These are phyloP conservation scores for Mediolabrus comicus DNA, from an alignment of 108 stramenopile genomes.

Conservation along the genomic window DNA sequence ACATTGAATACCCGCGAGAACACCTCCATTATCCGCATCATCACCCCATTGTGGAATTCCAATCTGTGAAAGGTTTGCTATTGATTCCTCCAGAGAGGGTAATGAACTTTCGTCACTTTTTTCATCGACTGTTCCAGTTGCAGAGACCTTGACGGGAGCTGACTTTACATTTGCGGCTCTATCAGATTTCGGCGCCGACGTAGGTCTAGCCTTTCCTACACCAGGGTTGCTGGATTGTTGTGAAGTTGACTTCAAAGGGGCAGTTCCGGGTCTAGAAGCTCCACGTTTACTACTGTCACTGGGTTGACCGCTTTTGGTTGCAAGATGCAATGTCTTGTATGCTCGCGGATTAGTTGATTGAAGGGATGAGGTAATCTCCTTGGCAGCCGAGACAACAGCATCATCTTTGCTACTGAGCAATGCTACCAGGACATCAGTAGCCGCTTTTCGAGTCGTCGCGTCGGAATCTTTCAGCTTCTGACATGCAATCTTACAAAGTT, in stretches of 20 bases:
- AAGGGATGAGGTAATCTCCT: slow-evolving; percentile 40
- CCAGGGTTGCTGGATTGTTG: not conserved
- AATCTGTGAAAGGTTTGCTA: slow-evolving; percentile 38
- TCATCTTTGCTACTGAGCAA: slow-evolving; percentile 50
- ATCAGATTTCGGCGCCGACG: not conserved
- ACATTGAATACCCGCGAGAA: slow-evolving; percentile 74
- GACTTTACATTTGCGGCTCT: not conserved
- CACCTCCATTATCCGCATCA: slow-evolving; percentile 61
- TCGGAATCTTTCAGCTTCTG: slow-evolving; percentile 77
- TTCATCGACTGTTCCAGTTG: slow-evolving; percentile 8
- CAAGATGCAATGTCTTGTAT: slow-evolving; percentile 58
- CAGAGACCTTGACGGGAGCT: not conserved
- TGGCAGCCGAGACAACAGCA: slow-evolving; percentile 20
- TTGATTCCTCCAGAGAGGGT: slow-evolving; percentile 55
- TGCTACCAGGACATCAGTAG: slow-evolving; percentile 49
- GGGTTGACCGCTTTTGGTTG: not conserved
- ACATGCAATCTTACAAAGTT: slow-evolving; percentile 43
- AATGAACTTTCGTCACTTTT: slow-evolving; percentile 6
- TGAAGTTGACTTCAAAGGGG: not conserved
- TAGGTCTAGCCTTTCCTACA: not conserved
- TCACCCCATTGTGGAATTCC: slow-evolving; percentile 72
- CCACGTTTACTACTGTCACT: not conserved
- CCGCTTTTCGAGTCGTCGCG: slow-evolving; percentile 67
- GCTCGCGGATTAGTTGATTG: slow-evolving; percentile 63
- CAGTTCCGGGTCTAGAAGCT: slow-evolving; percentile 2